Percentiles rank a stretch among this genome's conserved stretches.
These are phyloP conservation scores for Claviceps fusiformis DNA, from an alignment of 2,329 filamentous ascomycete species.

Conservation along the genomic window DNA sequence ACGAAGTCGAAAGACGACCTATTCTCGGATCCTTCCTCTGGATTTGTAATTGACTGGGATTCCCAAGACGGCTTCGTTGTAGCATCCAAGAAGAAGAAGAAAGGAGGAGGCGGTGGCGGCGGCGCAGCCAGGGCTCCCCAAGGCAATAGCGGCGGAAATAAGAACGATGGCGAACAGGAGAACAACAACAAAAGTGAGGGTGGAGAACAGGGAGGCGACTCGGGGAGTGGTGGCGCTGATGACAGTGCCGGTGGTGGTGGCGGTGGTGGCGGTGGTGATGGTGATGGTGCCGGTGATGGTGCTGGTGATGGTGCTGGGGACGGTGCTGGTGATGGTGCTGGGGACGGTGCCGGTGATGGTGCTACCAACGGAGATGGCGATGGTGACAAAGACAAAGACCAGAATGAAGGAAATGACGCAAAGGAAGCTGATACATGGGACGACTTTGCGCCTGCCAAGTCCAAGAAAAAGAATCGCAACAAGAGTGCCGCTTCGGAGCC, in stretches of 20 bases:
- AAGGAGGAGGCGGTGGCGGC: background rate
- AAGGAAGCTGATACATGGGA: conserved; percentile 23
- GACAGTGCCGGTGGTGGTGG: conserved; percentile 3
- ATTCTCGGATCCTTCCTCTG: conserved; percentile 9
- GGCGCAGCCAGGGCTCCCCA: conserved; percentile 4
- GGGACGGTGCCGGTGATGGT: conserved; percentile 5
- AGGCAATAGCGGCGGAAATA: conserved; percentile 4
- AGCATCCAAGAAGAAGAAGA: conserved; percentile 9
- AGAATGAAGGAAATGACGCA: conserved; percentile 23
- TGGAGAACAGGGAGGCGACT: background rate
- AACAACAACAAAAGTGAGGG: background rate
- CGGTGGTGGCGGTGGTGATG: conserved; percentile 3
- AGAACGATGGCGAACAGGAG: background rate
- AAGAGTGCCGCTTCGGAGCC: conserved; percentile 14
- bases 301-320: conserved; percentile 4
- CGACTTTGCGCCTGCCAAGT: conserved; percentile 12
- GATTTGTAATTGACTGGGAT: conserved; percentile 13
- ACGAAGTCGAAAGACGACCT: conserved; percentile 4
- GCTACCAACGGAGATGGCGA: conserved; percentile 2
- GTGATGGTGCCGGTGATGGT: conserved; percentile 1
- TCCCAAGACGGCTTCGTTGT: conserved; percentile 8
- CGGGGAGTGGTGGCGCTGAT: background rate
- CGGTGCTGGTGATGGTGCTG: background rate
- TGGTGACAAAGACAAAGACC: conserved; percentile 13
- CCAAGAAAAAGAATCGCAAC: conserved; percentile 29